Conservation (phyloP, 2,329 filamentous ascomycete genomes). For the Diplodia corticola region DNA sequence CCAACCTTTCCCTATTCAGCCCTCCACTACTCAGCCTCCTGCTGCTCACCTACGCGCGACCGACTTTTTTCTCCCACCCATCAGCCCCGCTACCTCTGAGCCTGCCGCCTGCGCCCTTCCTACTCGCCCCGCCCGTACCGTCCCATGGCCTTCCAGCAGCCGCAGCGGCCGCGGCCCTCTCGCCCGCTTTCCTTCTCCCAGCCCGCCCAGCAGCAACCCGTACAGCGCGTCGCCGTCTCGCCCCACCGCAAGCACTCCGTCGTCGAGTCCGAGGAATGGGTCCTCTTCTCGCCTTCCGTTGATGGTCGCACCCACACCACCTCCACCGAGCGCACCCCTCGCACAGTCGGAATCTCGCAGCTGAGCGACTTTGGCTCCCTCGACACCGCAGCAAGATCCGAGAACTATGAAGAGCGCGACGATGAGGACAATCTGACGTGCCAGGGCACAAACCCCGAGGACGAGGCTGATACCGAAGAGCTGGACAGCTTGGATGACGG, state of each 20-base stretch:
- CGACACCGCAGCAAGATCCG: constrained; percentile 65
- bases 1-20: constrained; percentile 1
- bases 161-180: constrained; percentile 38
- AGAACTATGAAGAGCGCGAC: constrained; percentile 49
- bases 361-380: constrained; percentile 81
- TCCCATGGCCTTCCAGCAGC: constrained; percentile 42
- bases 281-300: constrained; percentile 73
- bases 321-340: constrained; percentile 63
- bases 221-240: constrained; percentile 30
- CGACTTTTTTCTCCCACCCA: background rate
- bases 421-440: constrained; percentile 47
- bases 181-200: constrained; percentile 38
- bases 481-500: constrained; percentile 93
- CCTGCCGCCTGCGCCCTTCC: background rate
- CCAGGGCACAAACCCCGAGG: constrained; percentile 46
- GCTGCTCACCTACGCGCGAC: background rate
- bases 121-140: background rate
- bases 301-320: constrained; percentile 69
- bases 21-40: constrained; percentile 1
- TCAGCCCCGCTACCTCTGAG: background rate
- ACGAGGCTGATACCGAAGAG: constrained; percentile 69
- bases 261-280: constrained; percentile 88
- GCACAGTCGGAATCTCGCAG: constrained; percentile 67
- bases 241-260: constrained; percentile 49
- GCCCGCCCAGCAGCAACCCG: constrained; percentile 26